Conservation (phyloP, 2,329 filamentous ascomycete species). For the Colletotrichum abscissum region DNA sequence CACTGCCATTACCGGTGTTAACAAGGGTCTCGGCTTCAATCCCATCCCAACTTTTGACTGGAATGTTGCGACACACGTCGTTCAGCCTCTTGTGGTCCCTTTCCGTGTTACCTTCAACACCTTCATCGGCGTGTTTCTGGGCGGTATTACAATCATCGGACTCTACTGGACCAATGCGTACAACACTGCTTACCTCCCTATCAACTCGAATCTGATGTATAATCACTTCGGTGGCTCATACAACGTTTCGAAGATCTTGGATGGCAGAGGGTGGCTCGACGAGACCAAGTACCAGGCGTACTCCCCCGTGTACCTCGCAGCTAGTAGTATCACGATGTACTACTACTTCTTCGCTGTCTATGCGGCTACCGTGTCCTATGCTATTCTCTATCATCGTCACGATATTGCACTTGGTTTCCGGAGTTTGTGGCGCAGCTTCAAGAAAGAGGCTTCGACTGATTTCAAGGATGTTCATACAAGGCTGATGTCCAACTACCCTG, state of each 20-base stretch:
- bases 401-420: constrained; percentile 51
- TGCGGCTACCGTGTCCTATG: constrained; percentile 52
- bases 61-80: constrained; percentile 46
- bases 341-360: constrained; percentile 56
- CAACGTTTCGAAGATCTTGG: constrained; percentile 48
- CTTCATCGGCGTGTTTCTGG: constrained; percentile 45
- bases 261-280: constrained; percentile 48
- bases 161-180: constrained; percentile 48
- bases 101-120: constrained; percentile 45
- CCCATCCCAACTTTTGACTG: constrained; percentile 53
- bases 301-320: constrained; percentile 54
- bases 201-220: constrained; percentile 52
- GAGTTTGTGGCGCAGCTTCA: constrained; percentile 45
- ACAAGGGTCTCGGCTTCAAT: constrained; percentile 51
- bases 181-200: constrained; percentile 50
- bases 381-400: constrained; percentile 50
- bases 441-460: constrained; percentile 39
- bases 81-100: constrained; percentile 45
- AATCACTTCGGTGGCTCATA: constrained; percentile 52
- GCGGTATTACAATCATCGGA: constrained; percentile 42
- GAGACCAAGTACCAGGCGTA: constrained; percentile 51
- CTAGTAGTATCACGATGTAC: constrained; percentile 49
- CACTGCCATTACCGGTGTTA: constrained; percentile 47
- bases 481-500: constrained; percentile 58
- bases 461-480: constrained; percentile 55